Evolutionary conservation across 176 grass and related monocot species (phyloP), one percentile per base, ranked within the genome.

Genomic region (Triticum urartu): DNA sequence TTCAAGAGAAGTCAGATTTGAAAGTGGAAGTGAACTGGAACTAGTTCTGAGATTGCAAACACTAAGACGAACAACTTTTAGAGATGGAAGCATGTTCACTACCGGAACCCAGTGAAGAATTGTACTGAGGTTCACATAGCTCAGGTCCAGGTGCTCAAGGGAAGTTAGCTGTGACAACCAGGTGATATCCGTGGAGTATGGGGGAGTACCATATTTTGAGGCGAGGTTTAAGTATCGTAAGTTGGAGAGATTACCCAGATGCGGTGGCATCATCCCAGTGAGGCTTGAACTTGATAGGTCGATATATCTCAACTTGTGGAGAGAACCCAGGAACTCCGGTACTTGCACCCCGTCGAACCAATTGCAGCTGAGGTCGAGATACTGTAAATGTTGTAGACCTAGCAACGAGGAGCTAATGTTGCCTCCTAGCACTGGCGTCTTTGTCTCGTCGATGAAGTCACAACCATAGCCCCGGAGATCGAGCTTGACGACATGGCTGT

Each of bases 151-250:
- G 40, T 76, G 67, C 72, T 28, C 14, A 17, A 91, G 60, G 5
- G 43, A 81, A 28, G 86, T 12, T 25, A 91, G 36, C 6, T 25
- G 5, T 21, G 75, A 88, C 30, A 91, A 2, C 90, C 90, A 91
- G 9, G 58, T 38, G 40, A 71, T 26, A 25, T 88, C 43, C 0
- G 2, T 52, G 0, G 17, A 36, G 7, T 67, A 58, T 28, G 25
- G 25, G 25, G 25, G 25, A 25, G 25, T 25, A 25, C 25, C 25
- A 28, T 28, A 28, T 35, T 35, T 25, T 25, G 25, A 25, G 25
- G 25, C 25, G 34, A 87, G 71, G 62, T 75, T 80, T 47, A 90
- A 62, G 62, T 52, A 78, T 22, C 6, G 11, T 7, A 90, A 6
- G 7, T 82, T 61, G 5, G 84, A 82, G 62, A 90, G 80, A 50